These are phyloP conservation scores for Agrostemma githago DNA, from an alignment of 148 eudicot species.

Conservation along the genomic window DNA sequence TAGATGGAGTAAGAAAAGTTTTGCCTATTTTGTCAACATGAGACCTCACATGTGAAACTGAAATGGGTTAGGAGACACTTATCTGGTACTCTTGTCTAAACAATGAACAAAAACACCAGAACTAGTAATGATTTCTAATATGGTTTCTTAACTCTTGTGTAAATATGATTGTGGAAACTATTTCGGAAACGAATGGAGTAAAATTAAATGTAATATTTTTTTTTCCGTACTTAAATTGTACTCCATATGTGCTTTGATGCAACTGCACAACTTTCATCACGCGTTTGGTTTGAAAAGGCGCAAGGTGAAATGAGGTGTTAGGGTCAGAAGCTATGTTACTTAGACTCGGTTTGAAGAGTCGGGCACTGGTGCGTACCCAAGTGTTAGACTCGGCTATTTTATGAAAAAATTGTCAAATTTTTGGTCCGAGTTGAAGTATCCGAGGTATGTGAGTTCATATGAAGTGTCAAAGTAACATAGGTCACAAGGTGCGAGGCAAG, in stretches of 20 bases:
- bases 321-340: too few relatives aligned
- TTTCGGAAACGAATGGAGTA: background rate
- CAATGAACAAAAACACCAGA: background rate
- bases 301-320: too few relatives aligned
- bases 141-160: background rate
- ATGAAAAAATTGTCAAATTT: too few relatives aligned
- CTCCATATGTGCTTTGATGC: background rate
- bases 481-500: background rate
- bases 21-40: background rate
- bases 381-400: too few relatives aligned
- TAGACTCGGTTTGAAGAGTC: too few relatives aligned
- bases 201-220: background rate
- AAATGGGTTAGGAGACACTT: too few relatives aligned
- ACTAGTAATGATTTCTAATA: background rate
- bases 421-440: too few relatives aligned
- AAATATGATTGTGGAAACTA: background rate
- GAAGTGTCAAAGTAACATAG: too few relatives aligned
- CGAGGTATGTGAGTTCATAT: too few relatives aligned
- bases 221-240: background rate
- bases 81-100: background rate
- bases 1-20: background rate
- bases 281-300: background rate
- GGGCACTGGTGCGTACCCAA: too few relatives aligned
- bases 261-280: background rate
- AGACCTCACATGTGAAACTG: background rate